These are phyloP conservation scores for Cryomyces minteri DNA, from an alignment of 495 filamentous ascomycete species.

Conservation along the genomic window DNA sequence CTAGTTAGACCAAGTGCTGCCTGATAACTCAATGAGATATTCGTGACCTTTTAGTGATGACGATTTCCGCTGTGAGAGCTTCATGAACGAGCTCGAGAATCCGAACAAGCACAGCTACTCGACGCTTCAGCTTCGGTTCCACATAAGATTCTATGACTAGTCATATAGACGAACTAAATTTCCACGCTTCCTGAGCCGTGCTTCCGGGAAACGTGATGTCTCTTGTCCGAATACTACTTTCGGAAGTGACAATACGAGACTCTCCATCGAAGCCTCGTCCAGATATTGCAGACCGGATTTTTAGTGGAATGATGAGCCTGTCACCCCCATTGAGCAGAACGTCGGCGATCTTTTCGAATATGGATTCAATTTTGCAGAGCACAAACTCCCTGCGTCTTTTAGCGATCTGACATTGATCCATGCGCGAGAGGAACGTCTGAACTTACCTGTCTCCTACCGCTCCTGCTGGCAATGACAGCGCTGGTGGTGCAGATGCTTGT, in stretches of 20 bases:
- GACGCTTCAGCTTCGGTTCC: not conserved
- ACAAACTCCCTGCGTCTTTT: conserved; percentile 11
- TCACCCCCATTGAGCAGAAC: conserved; percentile 23
- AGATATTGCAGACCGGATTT: conserved; percentile 6
- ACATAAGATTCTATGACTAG: not conserved
- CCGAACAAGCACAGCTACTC: conserved; percentile 39
- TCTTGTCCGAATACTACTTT: not conserved
- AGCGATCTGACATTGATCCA: not conserved
- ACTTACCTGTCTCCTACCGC: not conserved
- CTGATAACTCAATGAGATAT: not conserved
- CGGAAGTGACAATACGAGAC: not conserved
- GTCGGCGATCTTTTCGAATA: conserved; percentile 32
- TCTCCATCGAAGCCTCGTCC: not conserved
- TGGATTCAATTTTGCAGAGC: conserved; percentile 30
- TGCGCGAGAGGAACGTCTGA: not conserved
- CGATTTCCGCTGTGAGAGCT: conserved; percentile 36
- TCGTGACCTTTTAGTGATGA: conserved; percentile 61
- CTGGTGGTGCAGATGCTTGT: not conserved
- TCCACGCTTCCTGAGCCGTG: conserved; percentile 40
- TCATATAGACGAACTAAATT: conserved; percentile 31
- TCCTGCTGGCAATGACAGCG: not conserved
- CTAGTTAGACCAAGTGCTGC: not conserved
- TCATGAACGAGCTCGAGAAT: conserved; percentile 55
- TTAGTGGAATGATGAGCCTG: conserved; percentile 28
- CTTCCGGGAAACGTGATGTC: conserved; percentile 38